Evolutionary conservation across 768 basidiomycete genomes (phyloP), one percentile per base, ranked within the genome.

Genomic region (Gloeopeniophorella convolvens): DNA sequence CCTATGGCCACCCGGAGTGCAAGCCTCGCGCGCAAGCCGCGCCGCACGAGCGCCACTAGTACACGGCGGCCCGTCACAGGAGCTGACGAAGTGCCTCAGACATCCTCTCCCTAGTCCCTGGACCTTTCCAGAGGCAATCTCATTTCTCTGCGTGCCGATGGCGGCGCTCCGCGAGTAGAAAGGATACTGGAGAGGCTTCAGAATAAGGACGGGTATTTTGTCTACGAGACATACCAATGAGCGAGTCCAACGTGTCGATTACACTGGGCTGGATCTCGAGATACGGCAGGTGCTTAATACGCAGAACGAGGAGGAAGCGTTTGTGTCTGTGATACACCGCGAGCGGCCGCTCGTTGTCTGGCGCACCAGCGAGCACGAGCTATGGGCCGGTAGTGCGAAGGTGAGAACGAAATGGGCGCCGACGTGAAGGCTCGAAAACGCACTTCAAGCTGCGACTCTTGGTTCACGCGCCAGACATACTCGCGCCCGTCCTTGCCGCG

Each of bases 271-370:
- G 62, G 12, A 72, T 53, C 32, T 72, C 70, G 30, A 72, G 37
- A 49, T 66, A 69, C 30, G 70, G 68, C 9, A 64, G 50, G 27
- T 66, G 61, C 28, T 66, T 69, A 56, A 72, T 66, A 43, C 60
- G 58, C 11, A 69, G 61, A 3, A 72, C 59, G 31, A 61, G 50
- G 50, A 67, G 36, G 50, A 64, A 64, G 3, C 72, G 64, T 50
- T 63, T 66, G 54, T 70, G 63, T 35, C 51, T 61, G 48, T 65
- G 59, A 51, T 65, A 71, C 9, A 64, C 62, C 3, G 63, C 72
- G 11, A 72, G 58, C 1, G 69, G 63, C 20, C 60, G 55, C 45
- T 64, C 57, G n/a, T n/a, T n/a, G 42, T 62, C 48, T 0, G 59
- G 40, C 43, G 51, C 56, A 43, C 65, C 65, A n/a, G 64, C 66